These are phyloP conservation scores for Tephrocybe rancida DNA, from an alignment of 768 basidiomycete genomes.

Conservation along the genomic window DNA sequence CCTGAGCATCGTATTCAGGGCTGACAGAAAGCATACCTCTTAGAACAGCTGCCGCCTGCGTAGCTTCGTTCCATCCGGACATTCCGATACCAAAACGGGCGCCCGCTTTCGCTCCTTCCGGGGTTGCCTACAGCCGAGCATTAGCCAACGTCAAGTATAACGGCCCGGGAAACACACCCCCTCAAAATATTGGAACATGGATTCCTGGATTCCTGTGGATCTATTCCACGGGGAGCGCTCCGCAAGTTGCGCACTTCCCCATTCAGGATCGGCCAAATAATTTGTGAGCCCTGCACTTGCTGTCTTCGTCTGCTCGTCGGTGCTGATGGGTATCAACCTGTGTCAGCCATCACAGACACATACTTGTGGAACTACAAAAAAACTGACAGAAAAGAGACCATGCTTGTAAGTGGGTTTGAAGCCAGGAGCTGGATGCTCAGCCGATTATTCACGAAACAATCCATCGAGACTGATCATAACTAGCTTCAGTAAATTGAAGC, in stretches of 20 bases:
- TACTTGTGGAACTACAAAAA: too few species aligned
- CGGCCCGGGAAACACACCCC: not conserved
- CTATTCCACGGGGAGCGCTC: constrained; percentile 18
- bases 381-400: constrained; percentile 27
- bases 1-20: not conserved
- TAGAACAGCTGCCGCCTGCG: constrained; percentile 17
- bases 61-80: constrained; percentile 34
- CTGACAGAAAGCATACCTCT: constrained; percentile 18
- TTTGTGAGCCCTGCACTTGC: not conserved
- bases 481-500: too few species aligned
- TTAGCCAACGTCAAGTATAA: not conserved
- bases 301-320: not conserved
- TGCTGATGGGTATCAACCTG: too few species aligned
- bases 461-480: constrained; percentile 23
- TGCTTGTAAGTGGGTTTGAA: constrained; percentile 26
- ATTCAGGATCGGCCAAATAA: constrained; percentile 26
- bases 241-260: constrained; percentile 26
- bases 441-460: constrained; percentile 45
- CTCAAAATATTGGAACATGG: constrained; percentile 15
- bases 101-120: constrained; percentile 17
- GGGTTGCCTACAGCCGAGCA: constrained; percentile 8
- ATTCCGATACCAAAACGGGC: constrained; percentile 32
- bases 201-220: constrained; percentile 3
- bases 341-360: too few species aligned
- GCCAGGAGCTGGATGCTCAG: constrained; percentile 36